A percentile compares a stretch with the other conserved stretches of the same genome.
These are phyloP conservation scores for Daldinia grandis DNA, from an alignment of 495 filamentous ascomycete genomes.

Conservation along the genomic window DNA sequence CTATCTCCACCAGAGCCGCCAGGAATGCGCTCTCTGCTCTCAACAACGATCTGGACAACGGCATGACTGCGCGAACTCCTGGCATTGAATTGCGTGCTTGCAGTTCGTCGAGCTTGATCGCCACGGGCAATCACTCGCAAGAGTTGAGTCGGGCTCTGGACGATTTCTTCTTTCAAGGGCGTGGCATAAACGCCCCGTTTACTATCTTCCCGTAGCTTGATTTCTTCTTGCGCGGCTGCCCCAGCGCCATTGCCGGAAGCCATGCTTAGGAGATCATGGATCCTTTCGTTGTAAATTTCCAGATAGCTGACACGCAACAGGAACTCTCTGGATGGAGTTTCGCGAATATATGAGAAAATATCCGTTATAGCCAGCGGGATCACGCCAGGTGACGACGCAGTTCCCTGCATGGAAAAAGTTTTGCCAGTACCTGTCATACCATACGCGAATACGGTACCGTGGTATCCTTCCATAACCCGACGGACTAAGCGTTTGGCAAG, in stretches of 20 bases:
- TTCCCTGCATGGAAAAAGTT: constrained; percentile 99
- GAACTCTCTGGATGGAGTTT: constrained; percentile 94
- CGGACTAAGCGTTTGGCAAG: constrained; percentile 93
- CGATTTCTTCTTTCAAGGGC: constrained; percentile 96
- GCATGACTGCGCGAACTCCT: constrained; percentile 97
- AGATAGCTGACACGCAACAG: constrained; percentile 96
- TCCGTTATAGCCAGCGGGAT: constrained; percentile 98
- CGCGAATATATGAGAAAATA: constrained; percentile 98
- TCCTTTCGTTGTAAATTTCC: constrained; percentile 98
- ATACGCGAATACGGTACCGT: constrained; percentile 98
- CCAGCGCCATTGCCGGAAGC: constrained; percentile 60
- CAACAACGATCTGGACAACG: constrained; percentile 98
- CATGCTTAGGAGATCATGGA: constrained; percentile 89
- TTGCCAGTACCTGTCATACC: constrained; percentile 99
- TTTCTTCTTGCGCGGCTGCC: constrained; percentile 75
- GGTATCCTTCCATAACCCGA: constrained; percentile 98
- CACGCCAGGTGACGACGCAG: constrained; percentile 93
- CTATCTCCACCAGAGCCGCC: constrained; percentile 61
- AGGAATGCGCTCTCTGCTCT: constrained; percentile 87
- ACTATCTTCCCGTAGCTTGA: constrained; percentile 94
- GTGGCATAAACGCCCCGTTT: constrained; percentile 97
- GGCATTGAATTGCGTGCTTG: constrained; percentile 95
- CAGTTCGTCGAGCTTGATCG: constrained; percentile 86
- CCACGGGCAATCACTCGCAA: constrained; percentile 94
- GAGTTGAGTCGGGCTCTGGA: constrained; percentile 95